A percentile compares a stretch with the other conserved stretches of the same genome.
Evolutionary conservation across 495 filamentous ascomycete genomes (phyloP).

Genomic region (Melanomma pulvis-pyrius): DNA sequence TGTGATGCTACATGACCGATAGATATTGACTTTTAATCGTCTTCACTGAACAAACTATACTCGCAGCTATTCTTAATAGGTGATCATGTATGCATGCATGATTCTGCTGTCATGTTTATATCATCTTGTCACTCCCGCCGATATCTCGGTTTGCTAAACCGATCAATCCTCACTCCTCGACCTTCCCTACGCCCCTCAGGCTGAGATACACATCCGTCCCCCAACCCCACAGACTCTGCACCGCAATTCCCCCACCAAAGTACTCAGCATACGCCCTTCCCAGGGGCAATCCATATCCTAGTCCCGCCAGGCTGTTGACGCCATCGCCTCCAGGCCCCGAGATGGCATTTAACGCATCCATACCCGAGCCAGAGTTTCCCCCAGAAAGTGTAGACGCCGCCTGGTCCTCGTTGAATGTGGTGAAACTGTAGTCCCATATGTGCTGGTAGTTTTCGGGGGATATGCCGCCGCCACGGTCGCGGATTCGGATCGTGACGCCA

Average conservation of each 20-base stretch:
- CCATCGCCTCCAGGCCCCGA: constrained; percentile 65
- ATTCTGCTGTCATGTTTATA: too few relatives aligned
- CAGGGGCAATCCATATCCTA: constrained; percentile 91
- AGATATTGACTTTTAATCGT: neutral
- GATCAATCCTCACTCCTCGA: constrained; percentile 24
- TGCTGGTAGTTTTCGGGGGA: constrained; percentile 76
- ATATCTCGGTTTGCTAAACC: too few relatives aligned
- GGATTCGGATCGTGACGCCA: constrained; percentile 91
- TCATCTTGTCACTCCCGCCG: too few relatives aligned
- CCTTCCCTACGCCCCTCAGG: constrained; percentile 75
- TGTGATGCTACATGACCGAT: neutral
- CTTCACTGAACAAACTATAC: neutral
- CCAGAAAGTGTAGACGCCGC: constrained; percentile 45
- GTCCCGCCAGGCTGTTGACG: constrained; percentile 76
- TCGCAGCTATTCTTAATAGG: too few relatives aligned
- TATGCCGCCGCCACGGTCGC: constrained; percentile 94
- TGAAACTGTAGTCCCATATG: constrained; percentile 96
- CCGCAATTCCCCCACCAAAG: constrained; percentile 92
- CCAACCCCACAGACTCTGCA: constrained; percentile 96
- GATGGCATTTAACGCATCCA: constrained; percentile 74
- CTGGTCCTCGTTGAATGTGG: constrained; percentile 80
- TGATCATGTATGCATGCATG: too few relatives aligned
- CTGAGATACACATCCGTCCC: constrained; percentile 82
- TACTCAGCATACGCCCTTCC: constrained; percentile 96
- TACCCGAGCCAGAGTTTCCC: constrained; percentile 44